Conservation (phyloP, 2,329 filamentous ascomycete genomes). For the Scortechinia acanthostroma region DNA sequence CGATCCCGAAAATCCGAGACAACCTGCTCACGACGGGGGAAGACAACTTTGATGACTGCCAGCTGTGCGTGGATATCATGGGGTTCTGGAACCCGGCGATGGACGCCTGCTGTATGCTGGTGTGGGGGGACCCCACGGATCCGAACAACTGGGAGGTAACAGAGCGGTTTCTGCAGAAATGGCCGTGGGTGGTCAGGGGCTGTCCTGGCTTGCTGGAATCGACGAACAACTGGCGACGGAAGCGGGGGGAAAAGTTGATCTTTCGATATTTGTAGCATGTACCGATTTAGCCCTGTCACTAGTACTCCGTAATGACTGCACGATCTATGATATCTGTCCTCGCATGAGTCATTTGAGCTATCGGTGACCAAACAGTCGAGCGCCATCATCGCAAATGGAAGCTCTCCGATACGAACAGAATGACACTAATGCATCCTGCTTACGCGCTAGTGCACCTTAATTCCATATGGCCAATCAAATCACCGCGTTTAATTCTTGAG, state of each 20-base stretch:
- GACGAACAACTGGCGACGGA: neutral
- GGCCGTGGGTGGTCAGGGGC: neutral
- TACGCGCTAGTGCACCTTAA: too few species aligned
- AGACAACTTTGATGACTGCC: conserved; percentile 9
- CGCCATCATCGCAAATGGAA: too few species aligned
- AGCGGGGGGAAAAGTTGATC: neutral
- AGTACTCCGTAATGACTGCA: too few species aligned
- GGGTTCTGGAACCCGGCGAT: conserved; percentile 1
- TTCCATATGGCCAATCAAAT: too few species aligned
- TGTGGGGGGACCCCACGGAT: neutral
- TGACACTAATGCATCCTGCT: too few species aligned
- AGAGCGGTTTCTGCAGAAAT: neutral
- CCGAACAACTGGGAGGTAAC: neutral
- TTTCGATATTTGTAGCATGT: conserved; percentile 1
- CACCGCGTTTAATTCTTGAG: too few species aligned
- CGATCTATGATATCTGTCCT: too few species aligned
- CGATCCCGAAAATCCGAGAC: conserved; percentile 20
- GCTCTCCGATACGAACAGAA: too few species aligned
- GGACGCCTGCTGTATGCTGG: neutral
- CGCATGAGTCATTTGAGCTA: too few species aligned
- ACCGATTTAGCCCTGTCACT: too few species aligned
- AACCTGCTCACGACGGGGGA: conserved; percentile 13
- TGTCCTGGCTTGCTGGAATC: neutral
- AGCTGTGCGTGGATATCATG: conserved; percentile 7
- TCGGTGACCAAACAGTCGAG: too few species aligned